Evolutionary conservation across 305 asterid genomes (phyloP).

Genomic region (Andrographis paniculata): DNA sequence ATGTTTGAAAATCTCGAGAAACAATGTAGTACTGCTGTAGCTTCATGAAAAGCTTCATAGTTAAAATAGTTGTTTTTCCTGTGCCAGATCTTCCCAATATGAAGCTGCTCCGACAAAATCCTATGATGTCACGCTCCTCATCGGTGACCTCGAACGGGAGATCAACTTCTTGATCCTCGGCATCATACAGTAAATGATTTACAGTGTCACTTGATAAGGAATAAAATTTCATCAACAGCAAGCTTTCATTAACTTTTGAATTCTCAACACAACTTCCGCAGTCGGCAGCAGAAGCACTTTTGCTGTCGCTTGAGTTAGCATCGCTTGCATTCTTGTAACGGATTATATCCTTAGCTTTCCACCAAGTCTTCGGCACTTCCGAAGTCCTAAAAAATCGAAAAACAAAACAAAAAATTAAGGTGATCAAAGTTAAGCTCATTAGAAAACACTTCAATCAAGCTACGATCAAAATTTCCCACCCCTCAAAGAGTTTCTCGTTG

Average conservation of each 20-base stretch:
- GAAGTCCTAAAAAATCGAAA: conserved; percentile 31
- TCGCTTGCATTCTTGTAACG: conserved; percentile 32
- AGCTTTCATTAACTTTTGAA: conserved; percentile 56
- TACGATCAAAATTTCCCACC: conserved; percentile 29
- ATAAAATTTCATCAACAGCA: conserved; percentile 54
- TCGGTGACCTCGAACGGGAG: conserved; percentile 69
- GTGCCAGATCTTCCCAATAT: conserved; percentile 39
- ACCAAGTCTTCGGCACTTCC: conserved; percentile 66
- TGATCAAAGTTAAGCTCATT: not conserved
- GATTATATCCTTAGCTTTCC: conserved; percentile 19
- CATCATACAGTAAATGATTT: conserved; percentile 51
- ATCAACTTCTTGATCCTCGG: conserved; percentile 35
- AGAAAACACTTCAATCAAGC: not conserved
- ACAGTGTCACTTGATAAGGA: conserved; percentile 39
- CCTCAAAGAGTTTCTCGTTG: conserved; percentile 38
- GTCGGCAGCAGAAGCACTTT: conserved; percentile 22
- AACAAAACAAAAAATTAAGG: no score
- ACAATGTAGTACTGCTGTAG: conserved; percentile 45
- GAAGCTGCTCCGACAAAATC: conserved; percentile 44
- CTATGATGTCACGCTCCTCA: conserved; percentile 49
- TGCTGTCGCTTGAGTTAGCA: conserved; percentile 10
- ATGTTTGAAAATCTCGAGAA: conserved; percentile 25
- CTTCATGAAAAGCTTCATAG: conserved; percentile 51
- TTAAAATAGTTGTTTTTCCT: conserved; percentile 37
- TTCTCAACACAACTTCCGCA: conserved; percentile 41